Evolutionary conservation across 208 protist genomes (phyloP), one percentile per base, ranked within the genome.

Genomic region (Leishmania tropica): DNA sequence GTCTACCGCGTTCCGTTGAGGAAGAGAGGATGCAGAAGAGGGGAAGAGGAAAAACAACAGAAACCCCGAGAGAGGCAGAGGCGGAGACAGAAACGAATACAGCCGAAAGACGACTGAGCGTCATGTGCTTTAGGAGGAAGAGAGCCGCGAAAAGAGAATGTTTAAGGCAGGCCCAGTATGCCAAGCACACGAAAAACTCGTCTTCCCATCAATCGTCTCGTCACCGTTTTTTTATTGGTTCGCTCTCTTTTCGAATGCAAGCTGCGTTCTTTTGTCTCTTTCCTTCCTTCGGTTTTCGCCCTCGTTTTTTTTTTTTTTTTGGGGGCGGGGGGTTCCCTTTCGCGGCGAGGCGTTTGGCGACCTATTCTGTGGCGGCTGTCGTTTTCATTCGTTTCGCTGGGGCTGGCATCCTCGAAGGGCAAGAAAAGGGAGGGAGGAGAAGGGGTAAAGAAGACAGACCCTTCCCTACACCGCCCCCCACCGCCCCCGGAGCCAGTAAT

Each of bases 241-340:
- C 45, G 53, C 3, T 58, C 6, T 58, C 53, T 8, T 58, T 11
- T 0, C 45, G 53, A 28, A 58, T 19, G 6, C 19, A 11, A 58
- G 53, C 53, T 35, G n/a, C 31, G 28, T 70, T 73, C 4, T 40
- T 31, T n/a, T n/a, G n/a, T n/a, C n/a, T n/a, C 45, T 73, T 11
- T 53, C 4, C 24, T n/a, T 58, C 19, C n/a, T 19, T 48, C 19
- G 8, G 0, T 3, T 28, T 13, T 24, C 0, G 40, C 68, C 19
- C 47, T 51, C n/a, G n/a, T 42, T 80, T 54, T 73, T 73, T 73
- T 24, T 60, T 71, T 79, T 71, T 79, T n/a, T n/a, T n/a, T n/a
- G n/a, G n/a, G n/a, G n/a, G n/a, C n/a, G n/a, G n/a, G n/a, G n/a
- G n/a, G n/a, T n/a, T 58, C 19, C 19, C 19, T 58, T 58, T 28